Evolutionary conservation across 805 yeast species (phyloP).

Genomic region (Suhomyces vadensis): DNA sequence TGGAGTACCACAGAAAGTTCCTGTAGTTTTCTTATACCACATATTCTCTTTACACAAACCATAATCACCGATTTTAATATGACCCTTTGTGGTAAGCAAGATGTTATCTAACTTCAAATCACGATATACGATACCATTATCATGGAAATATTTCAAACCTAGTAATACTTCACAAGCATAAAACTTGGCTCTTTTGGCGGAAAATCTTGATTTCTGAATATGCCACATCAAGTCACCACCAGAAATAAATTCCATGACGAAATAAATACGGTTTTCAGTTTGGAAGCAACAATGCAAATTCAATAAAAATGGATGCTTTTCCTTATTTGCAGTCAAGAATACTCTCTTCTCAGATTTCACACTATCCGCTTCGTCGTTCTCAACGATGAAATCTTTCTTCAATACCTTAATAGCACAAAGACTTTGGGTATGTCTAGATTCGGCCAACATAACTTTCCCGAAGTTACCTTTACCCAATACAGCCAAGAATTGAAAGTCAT

Average conservation of each 20-base stretch:
- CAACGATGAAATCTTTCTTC: constrained; percentile 93
- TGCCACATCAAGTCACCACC: constrained; percentile 99
- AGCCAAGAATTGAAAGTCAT: constrained; percentile 91
- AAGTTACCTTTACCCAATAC: constrained; percentile 98
- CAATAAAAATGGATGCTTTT: constrained; percentile 88
- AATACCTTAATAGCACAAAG: constrained; percentile 95
- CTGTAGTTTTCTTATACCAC: constrained; percentile 83
- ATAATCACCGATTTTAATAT: constrained; percentile 94
- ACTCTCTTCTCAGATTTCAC: constrained; percentile 94
- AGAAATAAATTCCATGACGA: constrained; percentile 96
- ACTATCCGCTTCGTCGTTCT: constrained; percentile 94
- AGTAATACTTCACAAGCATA: constrained; percentile 95
- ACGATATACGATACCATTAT: constrained; percentile 92
- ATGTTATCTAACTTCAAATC: constrained; percentile 96
- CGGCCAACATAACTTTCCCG: constrained; percentile 97
- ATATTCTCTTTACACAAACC: constrained; percentile 94
- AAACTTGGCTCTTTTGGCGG: constrained; percentile 90
- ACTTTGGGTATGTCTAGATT: constrained; percentile 76
- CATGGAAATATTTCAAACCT: constrained; percentile 91
- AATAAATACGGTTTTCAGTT: constrained; percentile 94
- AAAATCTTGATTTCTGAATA: constrained; percentile 87
- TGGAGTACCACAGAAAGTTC: constrained; percentile 98
- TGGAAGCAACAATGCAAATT: constrained; percentile 95
- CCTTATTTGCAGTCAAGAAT: constrained; percentile 78
- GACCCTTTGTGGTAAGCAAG: constrained; percentile 84